Conservation (phyloP, 2,329 filamentous ascomycete genomes). For the Fusarium neocosmosporiellum region DNA sequence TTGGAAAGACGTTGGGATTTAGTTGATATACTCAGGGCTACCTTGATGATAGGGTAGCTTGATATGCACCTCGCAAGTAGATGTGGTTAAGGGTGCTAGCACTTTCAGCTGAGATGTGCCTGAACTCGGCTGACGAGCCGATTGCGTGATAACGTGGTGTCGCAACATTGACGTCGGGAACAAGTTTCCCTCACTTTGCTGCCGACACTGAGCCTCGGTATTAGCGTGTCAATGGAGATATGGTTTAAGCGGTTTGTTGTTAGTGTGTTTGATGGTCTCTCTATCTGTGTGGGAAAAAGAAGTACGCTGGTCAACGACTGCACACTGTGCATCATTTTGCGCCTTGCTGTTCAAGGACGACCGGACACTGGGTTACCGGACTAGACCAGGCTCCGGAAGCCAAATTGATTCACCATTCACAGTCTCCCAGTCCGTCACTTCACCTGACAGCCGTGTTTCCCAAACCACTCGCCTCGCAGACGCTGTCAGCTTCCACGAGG, state of each 20-base stretch:
- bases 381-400: not conserved
- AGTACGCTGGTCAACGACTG: not conserved
- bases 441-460: not conserved
- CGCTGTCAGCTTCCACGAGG: not conserved
- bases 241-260: not conserved
- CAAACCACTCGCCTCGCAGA: not conserved
- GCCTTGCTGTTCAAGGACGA: not conserved
- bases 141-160: not conserved
- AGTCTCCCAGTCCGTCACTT: not conserved
- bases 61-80: not conserved
- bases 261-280: not conserved
- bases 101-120: not conserved
- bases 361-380: not conserved
- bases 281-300: not conserved
- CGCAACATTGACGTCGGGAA: not conserved
- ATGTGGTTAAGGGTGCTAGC: not conserved
- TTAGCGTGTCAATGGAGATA: not conserved
- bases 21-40: not conserved
- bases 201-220: not conserved
- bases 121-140: not conserved
- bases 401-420: not conserved
- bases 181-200: not conserved
- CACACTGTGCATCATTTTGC: not conserved
- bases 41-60: not conserved
- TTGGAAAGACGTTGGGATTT: not conserved